Evolutionary conservation across 257 asterid species (phyloP), one percentile per base, ranked within the genome.

Genomic region (Primulina tabacum): DNA sequence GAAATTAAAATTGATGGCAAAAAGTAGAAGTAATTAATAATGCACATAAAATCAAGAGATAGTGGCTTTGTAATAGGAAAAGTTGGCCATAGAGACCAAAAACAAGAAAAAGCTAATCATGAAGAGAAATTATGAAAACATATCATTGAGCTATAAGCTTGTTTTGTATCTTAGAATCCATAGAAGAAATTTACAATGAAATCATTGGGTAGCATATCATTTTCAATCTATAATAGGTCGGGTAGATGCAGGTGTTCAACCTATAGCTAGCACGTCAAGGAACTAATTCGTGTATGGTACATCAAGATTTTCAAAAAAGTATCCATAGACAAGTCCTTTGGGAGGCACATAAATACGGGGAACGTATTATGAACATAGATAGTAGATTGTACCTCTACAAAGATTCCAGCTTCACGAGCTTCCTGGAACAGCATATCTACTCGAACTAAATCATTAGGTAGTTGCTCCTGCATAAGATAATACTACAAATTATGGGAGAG

Each of bases 391-490:
- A 88, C 99, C 96, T 90, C 91, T 78, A 93, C 89, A 71, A 35
- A 18, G 34, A 93, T 89, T 63, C 97, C 96, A 74, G 96, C 85
- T 83, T 86, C 90, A 50, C 93, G 92, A 68, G 99, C 95, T 79
- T 87, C 87, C 62, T 74, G 84, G 80, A 93, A 93, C 67, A 93
- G 81, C 89, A 82, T 82, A 80, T 93, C 78, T 52, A 93, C 97
- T 72, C 99, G 84, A 60, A 80, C 76, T 34, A 87, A 81, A 80
- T 93, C 99, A 77, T 81, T 81, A 30, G 96, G 86, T 71, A 93
- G 75, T 82, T 93, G 97, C 64, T 93, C 98, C 98, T 93, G 86
- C 80, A 82, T 74, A 75, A 61, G 21, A 50, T 9, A 56, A 75
- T 24, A 70, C 66, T 69, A 56, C 12, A 76, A 72, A 8, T 61